Conservation (phyloP, 129 eudicot genomes). For the Silybum marianum region DNA sequence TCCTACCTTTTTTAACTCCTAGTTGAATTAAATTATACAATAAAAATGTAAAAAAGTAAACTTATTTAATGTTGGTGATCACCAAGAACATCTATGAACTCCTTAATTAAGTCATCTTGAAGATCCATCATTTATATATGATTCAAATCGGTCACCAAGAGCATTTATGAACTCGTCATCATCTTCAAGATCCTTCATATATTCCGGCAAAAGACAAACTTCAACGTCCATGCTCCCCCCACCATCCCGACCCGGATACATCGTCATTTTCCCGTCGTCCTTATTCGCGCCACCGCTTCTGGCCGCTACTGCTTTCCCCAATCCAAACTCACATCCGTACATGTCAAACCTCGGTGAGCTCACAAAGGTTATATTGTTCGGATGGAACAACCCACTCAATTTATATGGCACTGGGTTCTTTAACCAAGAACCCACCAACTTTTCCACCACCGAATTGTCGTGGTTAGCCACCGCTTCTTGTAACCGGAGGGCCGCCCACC, state of each 20-base stretch:
- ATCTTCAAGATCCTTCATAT: conserved; percentile 13
- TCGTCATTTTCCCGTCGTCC: conserved; percentile 38
- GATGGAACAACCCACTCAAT: not conserved
- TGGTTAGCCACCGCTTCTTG: conserved; percentile 27
- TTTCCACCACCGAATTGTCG: conserved; percentile 15
- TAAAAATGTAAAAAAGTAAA: too few relatives aligned
- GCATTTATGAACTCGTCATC: too few relatives aligned
- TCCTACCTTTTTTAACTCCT: too few relatives aligned
- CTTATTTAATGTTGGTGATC: too few relatives aligned
- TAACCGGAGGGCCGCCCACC: conserved; percentile 45
- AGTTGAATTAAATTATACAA: too few relatives aligned
- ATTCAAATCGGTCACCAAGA: too few relatives aligned
- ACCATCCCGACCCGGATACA: conserved; percentile 35
- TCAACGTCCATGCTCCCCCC: conserved; percentile 52
- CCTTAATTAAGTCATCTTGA: too few relatives aligned
- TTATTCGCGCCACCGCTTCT: conserved; percentile 35
- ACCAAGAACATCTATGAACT: too few relatives aligned
- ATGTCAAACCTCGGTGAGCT: conserved; percentile 46
- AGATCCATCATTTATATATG: too few relatives aligned
- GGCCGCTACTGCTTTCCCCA: conserved; percentile 50
- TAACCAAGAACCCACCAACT: conserved; percentile 22
- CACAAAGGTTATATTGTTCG: conserved; percentile 6
- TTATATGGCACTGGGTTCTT: conserved; percentile 16
- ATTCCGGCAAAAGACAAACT: conserved; percentile 30
- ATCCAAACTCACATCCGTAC: conserved; percentile 50